A percentile compares a stretch with the other conserved stretches of the same genome.
Evolutionary conservation across 352 stramenopile genomes (phyloP).

Genomic region (Phytophthora hybrid): DNA sequence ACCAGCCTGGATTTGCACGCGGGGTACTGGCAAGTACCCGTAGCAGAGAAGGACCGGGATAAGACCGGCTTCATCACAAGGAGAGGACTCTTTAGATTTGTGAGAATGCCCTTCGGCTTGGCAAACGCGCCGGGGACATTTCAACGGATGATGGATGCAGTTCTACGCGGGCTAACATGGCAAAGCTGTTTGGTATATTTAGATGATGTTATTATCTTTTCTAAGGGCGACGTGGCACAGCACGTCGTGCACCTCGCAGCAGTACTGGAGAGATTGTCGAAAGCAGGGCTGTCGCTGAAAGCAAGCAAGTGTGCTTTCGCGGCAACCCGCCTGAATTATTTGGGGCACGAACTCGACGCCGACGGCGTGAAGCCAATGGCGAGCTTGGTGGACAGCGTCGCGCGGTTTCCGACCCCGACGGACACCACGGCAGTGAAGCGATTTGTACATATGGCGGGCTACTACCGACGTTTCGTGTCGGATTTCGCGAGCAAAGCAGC

Average conservation of each 20-base stretch:
- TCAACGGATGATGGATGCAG: too few relatives aligned
- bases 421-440: conserved; percentile 10
- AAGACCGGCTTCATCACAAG: conserved; percentile 18
- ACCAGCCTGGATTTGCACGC: too few relatives aligned
- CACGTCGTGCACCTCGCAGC: conserved; percentile 26
- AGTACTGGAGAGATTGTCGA: conserved; percentile 25
- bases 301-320: conserved; percentile 32
- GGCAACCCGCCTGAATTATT: conserved; percentile 18
- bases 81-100: conserved; percentile 19
- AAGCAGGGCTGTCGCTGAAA: conserved; percentile 27
- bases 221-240: conserved; percentile 8
- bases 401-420: conserved; percentile 9
- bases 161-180: too few relatives aligned
- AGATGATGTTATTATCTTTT: conserved; percentile 37
- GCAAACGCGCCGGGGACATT: too few relatives aligned
- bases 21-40: too few relatives aligned
- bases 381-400: conserved; percentile 7
- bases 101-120: too few relatives aligned
- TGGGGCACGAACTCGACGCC: conserved; percentile 31
- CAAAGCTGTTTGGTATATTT: too few relatives aligned
- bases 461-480: conserved; percentile 35
- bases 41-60: too few relatives aligned
- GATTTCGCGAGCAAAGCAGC: conserved; percentile 18
- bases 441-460: conserved; percentile 39
- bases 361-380: conserved; percentile 21